Evolutionary conservation across 306 rosid genomes (phyloP), one percentile per base, ranked within the genome.

Genomic region (Lathyrus sativus): DNA sequence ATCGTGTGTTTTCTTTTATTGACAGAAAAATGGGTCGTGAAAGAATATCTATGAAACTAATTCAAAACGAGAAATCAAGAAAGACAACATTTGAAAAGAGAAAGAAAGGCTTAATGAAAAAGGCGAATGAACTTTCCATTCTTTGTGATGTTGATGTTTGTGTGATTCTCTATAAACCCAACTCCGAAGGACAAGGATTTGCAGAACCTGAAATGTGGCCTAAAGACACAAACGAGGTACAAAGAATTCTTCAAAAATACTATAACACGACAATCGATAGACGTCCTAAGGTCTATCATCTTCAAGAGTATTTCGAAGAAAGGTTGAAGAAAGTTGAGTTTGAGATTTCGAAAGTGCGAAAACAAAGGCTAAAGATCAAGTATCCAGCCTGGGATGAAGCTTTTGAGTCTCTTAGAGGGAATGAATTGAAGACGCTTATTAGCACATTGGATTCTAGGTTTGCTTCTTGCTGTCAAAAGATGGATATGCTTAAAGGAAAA

Each of bases 141-240:
- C 77, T 77, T 10, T 77, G 81, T 39, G 77, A 8, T 0, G 70
- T 77, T 28, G 77, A 77, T 48, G 74, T 72, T 28, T 61, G 77
- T 4, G 14, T 49, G 11, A 65, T 77, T 29, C 44, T 78, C 17
- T 72, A 61, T 61, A 65, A 65, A 1, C 70, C 70, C 0, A 43
- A 65, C 7, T 71, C 57, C 38, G 57, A 65, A 3, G 73, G 29
- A 0, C 22, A 57, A 51, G 70, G 35, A 22, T 4, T 1, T 12
- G 48, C 1, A 44, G 67, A 73, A 44, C 74, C 61, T 0, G 73
- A 74, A 33, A 79, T 50, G 37, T 79, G 72, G 72, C 83, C 83
- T 0, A 7, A 62, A 56, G 76, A 79, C 1, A 13, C 1, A 4
- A 2, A 1, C 3, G 55, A 68, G 24, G 43, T 79, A 3, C 37